Evolutionary conservation across 2,329 filamentous ascomycete species (phyloP), one percentile per base, ranked within the genome.

Genomic region (Claviceps sorghi): DNA sequence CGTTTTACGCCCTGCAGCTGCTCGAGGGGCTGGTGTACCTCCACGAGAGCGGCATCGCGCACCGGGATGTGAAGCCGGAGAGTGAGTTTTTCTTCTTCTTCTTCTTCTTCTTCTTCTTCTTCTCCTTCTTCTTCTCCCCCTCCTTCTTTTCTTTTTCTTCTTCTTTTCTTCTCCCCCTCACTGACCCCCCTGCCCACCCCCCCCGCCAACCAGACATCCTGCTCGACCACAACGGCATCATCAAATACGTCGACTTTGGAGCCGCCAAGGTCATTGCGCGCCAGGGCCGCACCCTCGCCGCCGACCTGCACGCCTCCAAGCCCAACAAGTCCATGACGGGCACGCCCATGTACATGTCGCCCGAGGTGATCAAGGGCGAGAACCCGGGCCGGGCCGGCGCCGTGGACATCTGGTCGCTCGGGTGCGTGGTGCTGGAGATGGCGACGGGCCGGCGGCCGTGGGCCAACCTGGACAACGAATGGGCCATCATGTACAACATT

Each of bases 401-500:
- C 3, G 88, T 94, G 45, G 91, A 98, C 64, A 83, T 97, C 56
- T 98, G 91, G 91, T 96, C 90, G 2, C 77, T 98, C 2, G 91
- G 93, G 51, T 98, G 93, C 64, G 93, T 98, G 40, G 88, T 98
- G 58, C 79, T 96, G 43, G 93, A 98, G 68, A 97, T 98, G 91
- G 88, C 88, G 3, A 98, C 93, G 0, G 93, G 93, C 21, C 81
- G 89, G 56, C 82, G 91, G 17, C 93, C 93, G 1, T 98, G 93
- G 93, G 88, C 89, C 29, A 88, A 84, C 58, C 81, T 97, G 47
- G 93, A 98, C 72, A 98, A 98, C 65, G 93, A 98, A 68, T 98
- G 90, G 89, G 93, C 93, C 43, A 97, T 98, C 71, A 98, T 98
- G 93, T 98, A 96, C 77, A 97, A 97, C 72, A 98, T 98, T 63